phyloP scores from a whole-genome alignment of 257 asterid species.

The Solanum microdontum region DNA sequence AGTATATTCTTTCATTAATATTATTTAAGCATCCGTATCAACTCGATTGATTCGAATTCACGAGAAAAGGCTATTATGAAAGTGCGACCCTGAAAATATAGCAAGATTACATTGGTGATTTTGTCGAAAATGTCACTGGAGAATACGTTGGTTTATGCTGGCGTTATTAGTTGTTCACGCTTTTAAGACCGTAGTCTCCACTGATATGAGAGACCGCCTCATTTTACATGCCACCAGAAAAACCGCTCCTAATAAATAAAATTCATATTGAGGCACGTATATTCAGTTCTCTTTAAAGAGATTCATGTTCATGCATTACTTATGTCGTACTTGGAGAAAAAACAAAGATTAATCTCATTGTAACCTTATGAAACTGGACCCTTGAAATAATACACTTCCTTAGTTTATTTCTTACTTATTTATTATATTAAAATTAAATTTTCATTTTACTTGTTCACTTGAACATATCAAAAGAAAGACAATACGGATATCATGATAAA shows the following conservation, averaged over 20 bases:
- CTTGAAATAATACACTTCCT: not conserved
- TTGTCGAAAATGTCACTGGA: not conserved
- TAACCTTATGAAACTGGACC: not conserved
- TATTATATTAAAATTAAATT: no score
- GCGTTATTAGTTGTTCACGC: not conserved
- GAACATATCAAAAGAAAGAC: not conserved
- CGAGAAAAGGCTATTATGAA: not conserved
- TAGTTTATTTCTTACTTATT: not conserved
- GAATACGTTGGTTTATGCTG: not conserved
- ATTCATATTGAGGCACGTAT: not conserved
- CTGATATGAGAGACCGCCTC: not conserved
- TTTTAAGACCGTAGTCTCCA: not conserved
- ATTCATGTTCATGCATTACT: no score
- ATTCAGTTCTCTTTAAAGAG: not conserved
- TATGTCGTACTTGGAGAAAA: not conserved
- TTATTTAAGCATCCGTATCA: no score
- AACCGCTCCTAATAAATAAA: not conserved
- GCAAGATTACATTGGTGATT: no score
- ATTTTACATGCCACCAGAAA: not conserved
- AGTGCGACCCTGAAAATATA: no score
- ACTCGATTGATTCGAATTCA: not conserved
- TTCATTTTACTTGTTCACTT: not conserved
- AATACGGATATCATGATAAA: no score
- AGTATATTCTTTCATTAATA: no score
- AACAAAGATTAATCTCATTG: not conserved